Base-by-base conservation (phyloP, 192 early-diverging fungal species). In the Coemansia sp. region DNA sequence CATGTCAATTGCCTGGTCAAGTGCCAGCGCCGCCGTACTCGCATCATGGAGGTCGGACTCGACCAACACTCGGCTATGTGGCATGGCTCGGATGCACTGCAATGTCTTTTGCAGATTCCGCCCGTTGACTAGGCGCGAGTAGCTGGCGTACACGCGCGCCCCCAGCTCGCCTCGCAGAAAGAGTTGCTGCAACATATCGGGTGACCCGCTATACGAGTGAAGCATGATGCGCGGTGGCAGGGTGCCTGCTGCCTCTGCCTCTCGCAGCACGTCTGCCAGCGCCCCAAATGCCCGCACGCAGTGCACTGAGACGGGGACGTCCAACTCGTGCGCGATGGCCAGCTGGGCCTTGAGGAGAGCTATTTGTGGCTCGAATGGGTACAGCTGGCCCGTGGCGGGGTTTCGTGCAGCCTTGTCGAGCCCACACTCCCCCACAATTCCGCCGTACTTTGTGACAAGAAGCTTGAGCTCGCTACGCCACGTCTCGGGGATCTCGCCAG, bases 191-290 rank as follows among this genome's bases (percentile, higher is more conserved):
- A 92, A 66, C 71, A 89, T 88, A 50, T 96, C 92, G 24, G 84
- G 64, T 24, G 90, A 91, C 22, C 93, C 94, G 7, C 89, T 89
- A 68, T 87, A 98, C 16, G 94, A 95, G 67, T 98, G 95, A 59
- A 94, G 78, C 73, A 92, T 93, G 47, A 97, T 85, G 27, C 87
- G 80, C 1, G 91, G 89, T 11, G 90, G 89, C 20, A 89, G 72
- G 27, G 38, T 56, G 30, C 40, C 67, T 18, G 40, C 59, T 16
- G 35, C 65, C 50, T 63, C 78, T 20, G 61, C 71, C 29, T 63
- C 70, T 39, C 63, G 69, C 22, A 77, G 69, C 67, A 71, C 71
- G 56, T 74, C 83, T 29, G 64, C 77, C 66, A 91, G 63, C 16
- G 78, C 59, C 1, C 92, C 92, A 59, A 89, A 89, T 18, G 88